Conservation (phyloP, 495 filamentous ascomycete species). For the Lophium mytilinum region DNA sequence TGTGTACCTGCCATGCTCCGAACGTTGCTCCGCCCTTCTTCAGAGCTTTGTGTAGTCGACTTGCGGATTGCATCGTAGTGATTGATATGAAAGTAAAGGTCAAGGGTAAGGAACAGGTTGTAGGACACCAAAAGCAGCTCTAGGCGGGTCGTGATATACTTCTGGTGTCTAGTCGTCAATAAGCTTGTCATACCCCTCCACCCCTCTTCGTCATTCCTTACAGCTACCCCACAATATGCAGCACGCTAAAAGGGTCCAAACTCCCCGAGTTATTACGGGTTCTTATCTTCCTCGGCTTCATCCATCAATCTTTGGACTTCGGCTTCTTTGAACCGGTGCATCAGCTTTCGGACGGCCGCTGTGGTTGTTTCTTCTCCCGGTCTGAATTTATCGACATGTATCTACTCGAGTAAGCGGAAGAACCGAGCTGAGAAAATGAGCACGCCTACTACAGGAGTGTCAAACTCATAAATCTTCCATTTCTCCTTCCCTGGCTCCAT, state of each 20-base stretch:
- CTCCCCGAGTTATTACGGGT: neutral
- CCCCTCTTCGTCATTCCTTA: neutral
- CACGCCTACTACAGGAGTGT: constrained; percentile 67
- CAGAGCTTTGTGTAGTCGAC: constrained; percentile 54
- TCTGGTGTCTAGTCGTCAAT: neutral
- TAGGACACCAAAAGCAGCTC: too few species aligned
- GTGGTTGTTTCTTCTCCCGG: constrained; percentile 38
- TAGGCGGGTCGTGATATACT: too few species aligned
- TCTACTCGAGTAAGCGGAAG: constrained; percentile 36
- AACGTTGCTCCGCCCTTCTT: constrained; percentile 49
- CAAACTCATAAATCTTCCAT: constrained; percentile 87
- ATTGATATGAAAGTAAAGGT: neutral
- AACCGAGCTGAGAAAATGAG: neutral
- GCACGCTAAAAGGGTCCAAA: neutral
- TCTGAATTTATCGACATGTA: constrained; percentile 49
- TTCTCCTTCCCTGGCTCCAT: constrained; percentile 52
- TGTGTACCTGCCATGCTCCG: constrained; percentile 44
- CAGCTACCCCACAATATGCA: neutral
- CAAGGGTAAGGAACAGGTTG: too few species aligned
- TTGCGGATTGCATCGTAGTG: constrained; percentile 54
- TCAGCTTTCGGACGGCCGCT: constrained; percentile 63
- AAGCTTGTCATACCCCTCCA: neutral
- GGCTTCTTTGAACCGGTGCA: constrained; percentile 69
- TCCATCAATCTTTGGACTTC: constrained; percentile 67
- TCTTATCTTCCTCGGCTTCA: constrained; percentile 41